phyloP scores from a whole-genome alignment of 23 red algal species.

The Agarophyton chilense region DNA sequence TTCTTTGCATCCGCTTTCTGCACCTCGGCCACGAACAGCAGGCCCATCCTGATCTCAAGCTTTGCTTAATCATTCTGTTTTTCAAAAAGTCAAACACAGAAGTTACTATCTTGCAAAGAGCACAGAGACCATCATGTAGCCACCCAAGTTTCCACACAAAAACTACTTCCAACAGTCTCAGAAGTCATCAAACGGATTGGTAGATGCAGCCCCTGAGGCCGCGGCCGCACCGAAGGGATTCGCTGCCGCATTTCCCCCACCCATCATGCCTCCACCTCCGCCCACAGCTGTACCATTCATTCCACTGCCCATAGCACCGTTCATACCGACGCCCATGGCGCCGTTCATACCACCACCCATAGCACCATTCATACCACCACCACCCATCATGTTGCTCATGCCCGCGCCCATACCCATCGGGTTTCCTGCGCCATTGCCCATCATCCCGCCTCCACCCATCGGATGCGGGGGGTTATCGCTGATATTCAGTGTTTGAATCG shows the following conservation, averaged over 20 bases:
- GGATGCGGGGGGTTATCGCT: constrained; percentile 48
- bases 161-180: not conserved
- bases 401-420: constrained; percentile 28
- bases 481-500: constrained; percentile 70
- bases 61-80: not conserved
- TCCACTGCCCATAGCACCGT: constrained; percentile 23
- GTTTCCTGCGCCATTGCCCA: constrained; percentile 13
- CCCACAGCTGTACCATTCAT: constrained; percentile 4
- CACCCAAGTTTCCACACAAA: not conserved
- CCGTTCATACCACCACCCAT: constrained; percentile 60
- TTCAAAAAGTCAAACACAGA: not conserved
- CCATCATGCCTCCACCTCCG: constrained; percentile 17
- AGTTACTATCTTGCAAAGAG: not conserved
- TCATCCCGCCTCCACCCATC: constrained; percentile 34
- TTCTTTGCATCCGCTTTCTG: not conserved
- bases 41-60: not conserved
- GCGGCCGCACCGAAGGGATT: constrained; percentile 65
- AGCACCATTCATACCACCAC: constrained; percentile 51
- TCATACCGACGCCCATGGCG: constrained; percentile 45
- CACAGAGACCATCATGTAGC: not conserved
- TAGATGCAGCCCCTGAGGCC: constrained; percentile 13
- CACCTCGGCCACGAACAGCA: not conserved
- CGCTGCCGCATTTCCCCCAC: constrained; percentile 15
- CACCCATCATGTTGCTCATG: constrained; percentile 47
- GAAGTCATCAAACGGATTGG: constrained; percentile 78